phyloP scores from a whole-genome alignment of 257 asterid species.

The Gentiana macrophylla region DNA sequence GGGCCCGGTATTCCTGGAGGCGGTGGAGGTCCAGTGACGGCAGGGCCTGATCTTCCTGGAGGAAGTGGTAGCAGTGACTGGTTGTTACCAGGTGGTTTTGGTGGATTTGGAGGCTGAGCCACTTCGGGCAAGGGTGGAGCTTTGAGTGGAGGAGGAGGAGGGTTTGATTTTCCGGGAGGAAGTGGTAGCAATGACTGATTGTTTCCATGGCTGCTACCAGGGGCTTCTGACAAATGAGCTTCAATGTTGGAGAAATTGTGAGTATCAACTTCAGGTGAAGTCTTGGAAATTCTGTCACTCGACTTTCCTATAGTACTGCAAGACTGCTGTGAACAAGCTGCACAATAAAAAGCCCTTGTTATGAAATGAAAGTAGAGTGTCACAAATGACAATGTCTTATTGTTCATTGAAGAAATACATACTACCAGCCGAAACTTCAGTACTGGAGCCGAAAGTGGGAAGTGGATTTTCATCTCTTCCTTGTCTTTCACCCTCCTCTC shows the following conservation, averaged over 20 bases:
- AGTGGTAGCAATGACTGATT: slow-evolving; percentile 34
- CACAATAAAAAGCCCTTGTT: slow-evolving; percentile 7
- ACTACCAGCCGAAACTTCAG: slow-evolving; percentile 48
- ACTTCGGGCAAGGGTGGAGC: too few relatives aligned
- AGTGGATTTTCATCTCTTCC: slow-evolving; percentile 69
- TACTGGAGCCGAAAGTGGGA: slow-evolving; percentile 34
- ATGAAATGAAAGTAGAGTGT: slow-evolving; percentile 9
- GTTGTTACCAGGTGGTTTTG: too few relatives aligned
- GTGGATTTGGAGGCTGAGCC: too few relatives aligned
- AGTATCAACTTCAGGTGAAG: slow-evolving; percentile 18
- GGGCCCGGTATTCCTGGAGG: slow-evolving; percentile 5
- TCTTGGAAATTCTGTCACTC: slow-evolving; percentile 17
- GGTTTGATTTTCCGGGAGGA: slow-evolving; percentile 62
- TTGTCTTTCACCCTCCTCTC: slow-evolving; percentile 46
- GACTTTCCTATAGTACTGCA: slow-evolving; percentile 19
- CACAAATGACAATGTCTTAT: slow-evolving; percentile 3
- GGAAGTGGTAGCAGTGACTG: too few relatives aligned
- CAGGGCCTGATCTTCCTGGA: background rate
- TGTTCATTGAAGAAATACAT: background rate
- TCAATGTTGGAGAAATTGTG: slow-evolving; percentile 19
- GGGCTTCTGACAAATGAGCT: slow-evolving; percentile 17
- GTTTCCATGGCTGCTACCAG: slow-evolving; percentile 13
- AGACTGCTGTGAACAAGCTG: slow-evolving; percentile 41
- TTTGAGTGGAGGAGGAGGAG: slow-evolving; percentile 15
- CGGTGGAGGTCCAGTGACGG: slow-evolving; percentile 15